Evolutionary conservation across 257 asterid species (phyloP).

Genomic region (Nyctanthes arbortristis): DNA sequence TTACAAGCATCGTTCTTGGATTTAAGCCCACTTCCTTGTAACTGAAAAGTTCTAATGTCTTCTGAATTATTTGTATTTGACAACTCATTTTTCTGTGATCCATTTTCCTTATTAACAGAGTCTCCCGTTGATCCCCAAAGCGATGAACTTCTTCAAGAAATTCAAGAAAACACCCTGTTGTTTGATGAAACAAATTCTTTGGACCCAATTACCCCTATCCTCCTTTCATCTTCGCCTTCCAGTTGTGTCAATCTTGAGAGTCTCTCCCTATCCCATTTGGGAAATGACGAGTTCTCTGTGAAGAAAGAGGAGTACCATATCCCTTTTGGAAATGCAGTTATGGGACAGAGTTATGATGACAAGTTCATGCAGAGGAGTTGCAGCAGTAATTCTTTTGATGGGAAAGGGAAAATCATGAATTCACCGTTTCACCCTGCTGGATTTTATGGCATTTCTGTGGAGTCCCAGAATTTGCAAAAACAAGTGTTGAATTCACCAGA

Average conservation of each 20-base stretch:
- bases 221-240: constrained; percentile 70
- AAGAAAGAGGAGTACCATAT: constrained; percentile 56
- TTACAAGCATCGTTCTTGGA: no score
- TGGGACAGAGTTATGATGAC: constrained; percentile 38
- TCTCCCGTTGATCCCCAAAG: constrained; percentile 16
- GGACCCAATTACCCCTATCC: constrained; percentile 42
- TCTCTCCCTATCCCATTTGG: constrained; percentile 39
- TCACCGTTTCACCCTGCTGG: constrained; percentile 42
- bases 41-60: constrained; percentile 44
- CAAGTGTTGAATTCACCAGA: constrained; percentile 46
- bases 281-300: constrained; percentile 38
- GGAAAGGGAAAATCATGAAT: constrained; percentile 32
- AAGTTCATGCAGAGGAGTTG: constrained; percentile 80
- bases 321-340: constrained; percentile 27
- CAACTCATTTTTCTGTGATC: constrained; percentile 51
- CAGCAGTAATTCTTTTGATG: no score
- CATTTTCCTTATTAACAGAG: constrained; percentile 53
- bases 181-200: constrained; percentile 25
- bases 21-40: background rate
- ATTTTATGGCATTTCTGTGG: constrained; percentile 39
- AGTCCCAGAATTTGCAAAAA: constrained; percentile 36
- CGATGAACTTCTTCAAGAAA: constrained; percentile 34
- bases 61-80: constrained; percentile 64
- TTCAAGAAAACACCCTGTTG: constrained; percentile 26
- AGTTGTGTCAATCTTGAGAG: constrained; percentile 48